Conservation (phyloP, 164 flowering plant species). For the Euptelea pleiosperma region DNA sequence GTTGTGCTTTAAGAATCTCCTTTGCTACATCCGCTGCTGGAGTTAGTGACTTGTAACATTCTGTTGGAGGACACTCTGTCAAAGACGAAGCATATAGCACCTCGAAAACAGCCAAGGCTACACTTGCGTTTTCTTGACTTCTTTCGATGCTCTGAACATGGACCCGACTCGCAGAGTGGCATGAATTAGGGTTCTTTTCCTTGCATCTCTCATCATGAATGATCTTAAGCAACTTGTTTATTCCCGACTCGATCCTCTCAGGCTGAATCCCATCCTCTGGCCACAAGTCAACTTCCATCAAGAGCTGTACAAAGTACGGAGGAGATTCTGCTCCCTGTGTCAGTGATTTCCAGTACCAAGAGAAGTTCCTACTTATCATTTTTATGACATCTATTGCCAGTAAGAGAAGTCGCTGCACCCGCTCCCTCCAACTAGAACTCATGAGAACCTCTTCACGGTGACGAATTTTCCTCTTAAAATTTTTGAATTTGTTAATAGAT, state of each 20-base stretch:
- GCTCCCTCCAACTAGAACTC: constrained; percentile 42
- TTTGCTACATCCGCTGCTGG: constrained; percentile 92
- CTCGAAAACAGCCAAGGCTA: constrained; percentile 87
- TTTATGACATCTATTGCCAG: constrained; percentile 26
- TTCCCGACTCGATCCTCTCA: constrained; percentile 86
- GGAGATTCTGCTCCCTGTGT: constrained; percentile 95
- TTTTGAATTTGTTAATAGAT: constrained; percentile 36
- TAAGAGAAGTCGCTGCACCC: constrained; percentile 27
- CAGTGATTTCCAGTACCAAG: constrained; percentile 78
- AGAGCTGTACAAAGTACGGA: constrained; percentile 92
- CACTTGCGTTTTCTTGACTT: constrained; percentile 64
- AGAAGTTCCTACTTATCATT: constrained; percentile 39
- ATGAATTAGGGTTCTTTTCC: constrained; percentile 40
- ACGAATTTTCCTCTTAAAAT: constrained; percentile 30
- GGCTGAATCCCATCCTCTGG: constrained; percentile 98
- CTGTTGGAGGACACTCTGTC: constrained; percentile 44
- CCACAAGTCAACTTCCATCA: constrained; percentile 80
- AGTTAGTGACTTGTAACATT: constrained; percentile 70
- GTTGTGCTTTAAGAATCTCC: constrained; percentile 65
- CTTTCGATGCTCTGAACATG: constrained; percentile 94
- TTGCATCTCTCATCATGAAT: constrained; percentile 74
- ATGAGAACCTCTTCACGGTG: constrained; percentile 29
- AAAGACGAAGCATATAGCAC: constrained; percentile 76
- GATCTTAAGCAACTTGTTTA: constrained; percentile 64
- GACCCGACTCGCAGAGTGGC: constrained; percentile 66